Evolutionary conservation across 164 flowering plant genomes (phyloP), one percentile per base, ranked within the genome.

Genomic region (Vitis vinifera): DNA sequence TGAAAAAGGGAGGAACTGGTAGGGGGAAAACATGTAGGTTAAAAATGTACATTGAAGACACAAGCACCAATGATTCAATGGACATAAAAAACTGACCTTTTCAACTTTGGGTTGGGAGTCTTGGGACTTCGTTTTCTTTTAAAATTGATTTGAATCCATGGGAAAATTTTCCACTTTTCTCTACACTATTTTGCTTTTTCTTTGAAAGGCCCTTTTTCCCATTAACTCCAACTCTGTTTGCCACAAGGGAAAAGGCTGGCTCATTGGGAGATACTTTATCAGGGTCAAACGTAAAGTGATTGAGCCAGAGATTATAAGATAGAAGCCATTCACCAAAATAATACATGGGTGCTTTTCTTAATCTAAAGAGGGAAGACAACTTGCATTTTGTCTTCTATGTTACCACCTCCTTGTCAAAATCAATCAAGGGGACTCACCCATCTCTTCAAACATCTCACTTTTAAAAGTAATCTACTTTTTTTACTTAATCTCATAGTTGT

Each of bases 241-340:
- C 6, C 44, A 37, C 44, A 37, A 37, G 44, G 44, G 44, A 62
- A 58, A 79, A 75, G 73, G 79, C 77, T 75, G 76, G 66, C 56
- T 73, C 50, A 53, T 65, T 55, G 65, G 19, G 59, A 59, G 55
- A 16, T 44, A 61, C 77, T 77, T 79, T 78, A 73, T 66, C 82
- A 69, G 80, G 63, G 82, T 78, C 84, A 81, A 76, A 78, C 64
- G 51, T 53, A 74, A 80, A 76, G 75, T 68, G 63, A 71, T 63
- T 65, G 62, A 53, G 48, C 52, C 62, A 14, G 19, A 55, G 55
- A 31, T 10, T 66, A 15, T 10, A 66, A 10, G 58, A 37, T 37
- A 37, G 7, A 37, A 37, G 44, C 30, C 5, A 58, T 57, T 17
- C 47, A 23, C 15, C 44, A 66, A 52, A 66, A 11, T 37, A 37